Base-by-base conservation (phyloP, 768 basidiomycete species). In the Lyophyllum atratum region DNA sequence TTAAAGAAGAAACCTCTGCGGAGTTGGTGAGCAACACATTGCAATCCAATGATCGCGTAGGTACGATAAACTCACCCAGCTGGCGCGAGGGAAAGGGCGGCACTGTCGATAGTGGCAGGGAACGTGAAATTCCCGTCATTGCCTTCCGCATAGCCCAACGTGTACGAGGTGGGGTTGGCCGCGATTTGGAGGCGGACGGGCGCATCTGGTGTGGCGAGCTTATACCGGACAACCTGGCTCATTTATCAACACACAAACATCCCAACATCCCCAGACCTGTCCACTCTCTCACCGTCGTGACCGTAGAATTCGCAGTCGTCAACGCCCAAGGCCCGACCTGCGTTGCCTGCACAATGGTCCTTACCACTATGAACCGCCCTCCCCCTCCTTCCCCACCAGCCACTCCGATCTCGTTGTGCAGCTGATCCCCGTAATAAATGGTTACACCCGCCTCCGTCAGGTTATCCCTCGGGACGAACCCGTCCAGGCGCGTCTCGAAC, bases 351-450 rank as follows among this genome's bases (percentile, higher is more conserved):
- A 63, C 59, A 31, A 67, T 70, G 21, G 65, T 69, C 47, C 76
- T 59, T 19, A 71, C 64, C 10, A 73, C 58, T 28, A 76, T 62
- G 48, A 58, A 64, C 49, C 72, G 57, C 28, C 60, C 62, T 10
- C 47, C 46, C 11, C 66, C 69, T 22, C 59, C 58, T 19, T 56
- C 37, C 31, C 49, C 65, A 12, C 73, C 72, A 4, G 63, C 51
- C 0, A 77, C 58, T 0, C 64, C 74, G 34, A 77, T 72, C 54
- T 76, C 75, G 58, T 74, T 74, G 57, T 77, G 75, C 53, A 75
- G 59, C 17, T 62, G 58, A 55, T 76, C 74, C 11, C 72, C 70
- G 33, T 75, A 75, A 39, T 73, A 75, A 3, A 74, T 63, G 15
- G 64, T 74, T 19, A 72, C 61, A 0, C 76, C 76, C 7, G 76